phyloP scores from a whole-genome alignment of 306 rosid species.

The Mucuna pruriens region DNA sequence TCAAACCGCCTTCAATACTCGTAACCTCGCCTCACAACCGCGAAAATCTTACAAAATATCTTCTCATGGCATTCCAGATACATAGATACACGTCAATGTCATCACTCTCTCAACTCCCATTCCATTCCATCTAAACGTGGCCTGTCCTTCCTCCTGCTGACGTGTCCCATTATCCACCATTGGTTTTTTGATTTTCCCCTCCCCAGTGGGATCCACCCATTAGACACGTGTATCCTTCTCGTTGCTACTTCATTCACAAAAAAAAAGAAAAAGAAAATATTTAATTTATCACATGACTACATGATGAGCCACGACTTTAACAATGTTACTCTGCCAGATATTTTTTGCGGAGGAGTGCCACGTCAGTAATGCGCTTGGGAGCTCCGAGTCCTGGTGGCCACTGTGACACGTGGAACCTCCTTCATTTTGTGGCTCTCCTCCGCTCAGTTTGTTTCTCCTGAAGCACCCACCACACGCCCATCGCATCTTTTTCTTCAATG shows the following conservation, averaged over 20 bases:
- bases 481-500: constrained; percentile 8
- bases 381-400: constrained; percentile 48
- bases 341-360: constrained; percentile 45
- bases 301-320: neutral
- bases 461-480: neutral
- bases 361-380: neutral
- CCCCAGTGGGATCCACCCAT: constrained; percentile 8
- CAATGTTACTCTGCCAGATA: constrained; percentile 24
- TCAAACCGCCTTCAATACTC: constrained; percentile 27
- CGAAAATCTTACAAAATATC: constrained; percentile 57
- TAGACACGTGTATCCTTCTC: constrained; percentile 35
- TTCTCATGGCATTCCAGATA: neutral
- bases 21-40: constrained; percentile 42
- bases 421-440: constrained; percentile 38
- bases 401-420: constrained; percentile 43
- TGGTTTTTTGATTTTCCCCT: neutral
- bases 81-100: neutral
- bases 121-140: neutral
- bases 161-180: constrained; percentile 40
- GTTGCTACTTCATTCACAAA: neutral
- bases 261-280: neutral
- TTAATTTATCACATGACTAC: neutral
- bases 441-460: neutral
- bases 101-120: neutral
- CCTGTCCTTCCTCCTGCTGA: neutral